Base-by-base conservation (phyloP, 2,329 filamentous ascomycete genomes). In the Cladosporium halotolerans region DNA sequence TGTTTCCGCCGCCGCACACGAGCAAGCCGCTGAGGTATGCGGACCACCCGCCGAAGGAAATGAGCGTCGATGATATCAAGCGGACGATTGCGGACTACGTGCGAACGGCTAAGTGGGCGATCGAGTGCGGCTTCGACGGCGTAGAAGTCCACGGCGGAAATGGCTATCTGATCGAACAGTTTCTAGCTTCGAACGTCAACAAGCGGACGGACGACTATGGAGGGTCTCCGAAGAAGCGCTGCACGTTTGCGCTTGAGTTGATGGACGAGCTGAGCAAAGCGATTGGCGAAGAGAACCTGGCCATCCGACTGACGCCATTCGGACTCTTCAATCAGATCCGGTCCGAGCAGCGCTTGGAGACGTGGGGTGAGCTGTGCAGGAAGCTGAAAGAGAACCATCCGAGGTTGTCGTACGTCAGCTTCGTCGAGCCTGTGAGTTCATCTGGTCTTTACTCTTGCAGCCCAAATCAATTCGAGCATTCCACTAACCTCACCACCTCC, bases 231-330 rank as follows among this genome's bases (percentile, higher is more conserved):
- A 72, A 78, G 61, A 77, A 78, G 55, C 70, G 77, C 13, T 78
- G 74, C 56, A 73, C 71, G 4, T 84, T 86, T 58, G 74, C 74
- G 1, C 63, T 83, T 2, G 79, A 82, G 58, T 68, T 83, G 16
- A 77, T 78, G 63, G 66, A 71, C 23, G 61, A 70, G 51, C 49
- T 80, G 18, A 70, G 73, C 0, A 58, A 68, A 32, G 68, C 70
- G 0, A 64, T 80, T 3, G 77, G 78, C 1, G 64, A 73, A 31
- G 69, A 76, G 3, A 54, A 54, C 19, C 57, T 58, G 3, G 79
- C 75, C 0, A 75, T 86, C 13, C 77, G 83, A 0, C 66, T 86
- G 2, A 79, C 74, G 1, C 84, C 83, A 0, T 85, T 76, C 67
- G 78, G 74, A 45, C 68, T 69, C 0, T 86, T 82, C 69, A 81